Base-by-base conservation (phyloP, 1,284 basidiomycete genomes). In the Ustilago cynodontis region DNA sequence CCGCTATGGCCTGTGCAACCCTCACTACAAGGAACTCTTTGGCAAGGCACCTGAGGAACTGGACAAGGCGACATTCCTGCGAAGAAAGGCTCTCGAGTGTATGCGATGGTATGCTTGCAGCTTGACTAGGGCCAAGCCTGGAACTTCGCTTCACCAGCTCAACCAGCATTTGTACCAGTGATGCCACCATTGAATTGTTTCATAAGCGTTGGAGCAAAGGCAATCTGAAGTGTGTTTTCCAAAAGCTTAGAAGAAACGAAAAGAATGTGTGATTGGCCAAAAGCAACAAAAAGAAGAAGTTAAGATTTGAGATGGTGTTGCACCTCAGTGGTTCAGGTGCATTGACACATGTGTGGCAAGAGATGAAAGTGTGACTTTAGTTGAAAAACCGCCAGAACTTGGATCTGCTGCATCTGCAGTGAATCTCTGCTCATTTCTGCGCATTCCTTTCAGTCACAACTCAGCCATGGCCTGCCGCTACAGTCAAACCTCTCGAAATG, bases 1-100 rank as follows among this genome's bases (percentile, higher is more conserved):
- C 24, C 52, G 52, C 5, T 54, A 37, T 13, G 52, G 33, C 20
- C 20, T 54, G 3, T 54, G 52, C 52, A 26, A 37, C n/a, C 52
- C 7, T 3, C 52, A 54, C 22, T 24, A 54, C 14, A 6, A 54
- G 13, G 52, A 54, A 16, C 33, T 54, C 8, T 54, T 54, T 26
- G 52, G 31, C 26, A 28, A 16, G 16, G 28, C n/a, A 22, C 5
- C 3, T 8, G 26, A 33, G 3, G n/a, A 24, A 9, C 28, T 11
- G 20, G 29, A 33, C 41, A 45, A 58, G 28, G 22, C 28, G 20
- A 22, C 26, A 13, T 49, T 47, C 24, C 22, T 58, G 29, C 56
- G 31, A 31, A 41, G 41, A 16, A 47, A 31, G 31, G 56, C 45
- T 20, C 56, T 58, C 18, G 56, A 58, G 22, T 58, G 28, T 47